Evolutionary conservation across 352 stramenopile species (phyloP).

Genomic region (Globisporangium perplexum): DNA sequence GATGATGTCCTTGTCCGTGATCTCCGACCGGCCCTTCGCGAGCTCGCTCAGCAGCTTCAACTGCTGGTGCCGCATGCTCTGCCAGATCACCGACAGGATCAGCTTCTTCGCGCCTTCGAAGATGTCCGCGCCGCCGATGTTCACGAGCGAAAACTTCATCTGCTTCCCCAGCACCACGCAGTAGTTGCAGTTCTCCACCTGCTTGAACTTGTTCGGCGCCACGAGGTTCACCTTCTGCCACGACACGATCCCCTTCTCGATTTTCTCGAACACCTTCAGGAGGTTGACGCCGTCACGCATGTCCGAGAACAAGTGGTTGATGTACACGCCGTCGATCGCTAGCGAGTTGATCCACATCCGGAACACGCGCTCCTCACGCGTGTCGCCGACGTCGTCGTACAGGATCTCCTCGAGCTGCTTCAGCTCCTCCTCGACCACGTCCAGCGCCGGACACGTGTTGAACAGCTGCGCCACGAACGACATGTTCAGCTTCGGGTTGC

Average conservation of each 20-base stretch:
- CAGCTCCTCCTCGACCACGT: slow-evolving; percentile 77
- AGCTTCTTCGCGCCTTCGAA: slow-evolving; percentile 92
- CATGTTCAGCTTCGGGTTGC: slow-evolving; percentile 92
- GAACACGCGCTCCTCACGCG: slow-evolving; percentile 86
- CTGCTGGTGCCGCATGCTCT: slow-evolving; percentile 91
- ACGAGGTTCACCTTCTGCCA: slow-evolving; percentile 89
- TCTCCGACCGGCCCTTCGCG: slow-evolving; percentile 34
- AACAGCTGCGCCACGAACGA: slow-evolving; percentile 89
- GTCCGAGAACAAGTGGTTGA: slow-evolving; percentile 90
- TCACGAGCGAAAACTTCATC: slow-evolving; percentile 87
- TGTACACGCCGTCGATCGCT: slow-evolving; percentile 82
- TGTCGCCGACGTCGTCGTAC: slow-evolving; percentile 85
- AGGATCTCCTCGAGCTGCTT: slow-evolving; percentile 85
- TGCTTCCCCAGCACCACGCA: slow-evolving; percentile 85
- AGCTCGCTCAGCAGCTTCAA: slow-evolving; percentile 78
- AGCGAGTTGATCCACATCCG: slow-evolving; percentile 94
- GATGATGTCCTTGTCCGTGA: slow-evolving; percentile 83
- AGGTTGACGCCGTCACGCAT: slow-evolving; percentile 86
- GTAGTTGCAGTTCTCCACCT: slow-evolving; percentile 90
- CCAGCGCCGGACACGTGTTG: slow-evolving; percentile 86
- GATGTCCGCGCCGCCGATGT: slow-evolving; percentile 90
- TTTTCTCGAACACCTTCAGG: slow-evolving; percentile 87
- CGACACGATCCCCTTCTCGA: slow-evolving; percentile 83
- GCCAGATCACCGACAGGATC: slow-evolving; percentile 92
- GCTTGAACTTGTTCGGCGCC: slow-evolving; percentile 88